Evolutionary conservation across 2,329 filamentous ascomycete species (phyloP), one percentile per base, ranked within the genome.

Genomic region (Penicillium sp.): DNA sequence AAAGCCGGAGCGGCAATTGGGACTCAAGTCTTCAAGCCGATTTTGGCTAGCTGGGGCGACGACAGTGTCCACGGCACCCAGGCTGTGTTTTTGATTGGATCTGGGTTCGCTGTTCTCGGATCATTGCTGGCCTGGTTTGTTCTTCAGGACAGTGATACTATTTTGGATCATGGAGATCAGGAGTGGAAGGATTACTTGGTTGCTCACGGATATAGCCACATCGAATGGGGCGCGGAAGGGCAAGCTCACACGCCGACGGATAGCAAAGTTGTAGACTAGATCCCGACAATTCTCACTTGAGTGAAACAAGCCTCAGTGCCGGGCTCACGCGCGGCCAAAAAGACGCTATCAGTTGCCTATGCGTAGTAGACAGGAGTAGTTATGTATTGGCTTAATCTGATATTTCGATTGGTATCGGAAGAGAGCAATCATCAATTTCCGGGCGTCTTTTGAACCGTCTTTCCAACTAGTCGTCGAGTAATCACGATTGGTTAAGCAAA

Each of bases 1-100:
- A 82, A 82, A 54, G 78, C 78, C 2, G 79, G 80, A 0, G 78
- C 79, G 0, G 77, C 79, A 0, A 77, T 82, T 39, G 79, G 79
- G 0, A 81, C 79, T 0, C 70, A 79, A 54, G 78, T 80, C 1
- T 83, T 83, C 57, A 80, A 75, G 3, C 77, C 79, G 0, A 82
- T 83, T 45, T 70, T 81, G 45, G 75, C 76, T 40, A 72, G 72
- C 5, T 79, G 69, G 48, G 62, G 73, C 21, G 70, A 77, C 47
- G 65, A 74, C 2, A 64, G 73, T 13, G 48, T 59, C 41, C 76
- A 76, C 55, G 80, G 79, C 1, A 72, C 79, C 18, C 79, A 81
- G 52, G 77, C 73, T 0, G 77, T 77, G 0, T 83, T 83, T 56
- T 66, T 83, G 5, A 79, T 82, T 44, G 80, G 80, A 0, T 77